Conservation (phyloP, 1,284 basidiomycete species). For the Irpex sp. region DNA sequence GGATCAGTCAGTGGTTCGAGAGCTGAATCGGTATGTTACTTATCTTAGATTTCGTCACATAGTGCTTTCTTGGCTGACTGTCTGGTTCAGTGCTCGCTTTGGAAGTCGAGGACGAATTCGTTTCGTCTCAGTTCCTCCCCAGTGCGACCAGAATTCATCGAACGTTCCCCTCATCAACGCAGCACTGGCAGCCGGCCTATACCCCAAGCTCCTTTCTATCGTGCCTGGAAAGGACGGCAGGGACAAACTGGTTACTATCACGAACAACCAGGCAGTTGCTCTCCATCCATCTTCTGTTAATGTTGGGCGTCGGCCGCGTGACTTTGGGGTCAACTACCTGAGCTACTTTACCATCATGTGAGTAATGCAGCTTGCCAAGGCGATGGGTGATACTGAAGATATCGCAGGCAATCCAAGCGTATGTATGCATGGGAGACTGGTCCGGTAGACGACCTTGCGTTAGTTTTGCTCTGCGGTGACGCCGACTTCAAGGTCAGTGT, state of each 20-base stretch:
- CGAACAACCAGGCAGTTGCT: conserved; percentile 81
- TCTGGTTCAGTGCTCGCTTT: conserved; percentile 61
- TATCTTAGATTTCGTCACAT: not conserved
- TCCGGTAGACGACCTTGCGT: conserved; percentile 81
- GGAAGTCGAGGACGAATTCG: conserved; percentile 63
- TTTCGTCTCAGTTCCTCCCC: conserved; percentile 75
- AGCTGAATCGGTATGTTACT: conserved; percentile 61
- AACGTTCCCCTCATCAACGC: conserved; percentile 73
- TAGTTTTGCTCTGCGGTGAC: conserved; percentile 90
- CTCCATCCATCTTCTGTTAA: conserved; percentile 96
- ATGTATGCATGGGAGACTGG: conserved; percentile 98
- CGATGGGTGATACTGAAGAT: conserved; percentile 8
- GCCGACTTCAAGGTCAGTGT: conserved; percentile 78
- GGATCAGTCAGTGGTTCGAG: conserved; percentile 62
- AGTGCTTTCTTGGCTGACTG: no score
- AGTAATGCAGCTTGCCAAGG: conserved; percentile 24
- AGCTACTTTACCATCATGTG: conserved; percentile 90
- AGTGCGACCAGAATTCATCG: conserved; percentile 68
- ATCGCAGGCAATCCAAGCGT: conserved; percentile 80
- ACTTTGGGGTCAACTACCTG: conserved; percentile 76
- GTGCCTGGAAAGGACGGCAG: conserved; percentile 47
- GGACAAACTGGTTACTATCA: conserved; percentile 70
- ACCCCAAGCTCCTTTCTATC: conserved; percentile 85
- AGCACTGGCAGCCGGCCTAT: conserved; percentile 84
- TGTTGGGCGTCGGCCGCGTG: conserved; percentile 62